These are phyloP conservation scores for Trametes cingulata DNA, from an alignment of 768 basidiomycete genomes.

Conservation along the genomic window DNA sequence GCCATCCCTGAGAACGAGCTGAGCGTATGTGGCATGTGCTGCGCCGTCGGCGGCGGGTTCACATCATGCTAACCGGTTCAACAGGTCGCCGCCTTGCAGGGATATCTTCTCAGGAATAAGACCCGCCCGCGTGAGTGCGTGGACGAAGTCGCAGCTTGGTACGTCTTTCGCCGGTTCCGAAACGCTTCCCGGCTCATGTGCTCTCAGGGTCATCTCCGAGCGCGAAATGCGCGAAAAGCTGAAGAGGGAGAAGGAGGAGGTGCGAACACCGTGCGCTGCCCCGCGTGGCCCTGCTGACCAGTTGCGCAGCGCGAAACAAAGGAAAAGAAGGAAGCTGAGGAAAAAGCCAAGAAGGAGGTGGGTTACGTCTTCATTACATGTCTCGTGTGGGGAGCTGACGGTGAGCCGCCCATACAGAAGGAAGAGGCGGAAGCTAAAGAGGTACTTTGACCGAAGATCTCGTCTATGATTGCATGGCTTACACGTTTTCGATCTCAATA, in stretches of 20 bases:
- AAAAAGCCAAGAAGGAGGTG: constrained; percentile 55
- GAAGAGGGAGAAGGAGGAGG: constrained; percentile 76
- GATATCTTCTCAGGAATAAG: constrained; percentile 87
- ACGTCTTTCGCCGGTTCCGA: constrained; percentile 20
- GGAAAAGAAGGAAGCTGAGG: constrained; percentile 77
- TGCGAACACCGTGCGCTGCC: constrained; percentile 25
- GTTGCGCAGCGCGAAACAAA: constrained; percentile 67
- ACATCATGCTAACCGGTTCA: constrained; percentile 7
- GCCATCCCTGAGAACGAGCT: constrained; percentile 86
- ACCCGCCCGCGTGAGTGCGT: constrained; percentile 86
- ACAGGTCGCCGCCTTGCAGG: constrained; percentile 82
- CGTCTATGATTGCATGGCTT: neutral
- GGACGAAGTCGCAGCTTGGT: constrained; percentile 77
- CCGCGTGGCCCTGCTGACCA: constrained; percentile 11
- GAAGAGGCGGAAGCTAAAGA: constrained; percentile 47
- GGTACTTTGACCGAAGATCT: constrained; percentile 9
- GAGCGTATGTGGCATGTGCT: constrained; percentile 55
- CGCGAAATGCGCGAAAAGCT: constrained; percentile 83
- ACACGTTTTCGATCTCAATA: constrained; percentile 8
- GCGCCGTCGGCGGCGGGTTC: neutral
- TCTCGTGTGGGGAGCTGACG: neutral
- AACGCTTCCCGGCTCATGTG: neutral
- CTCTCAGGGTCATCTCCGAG: constrained; percentile 61
- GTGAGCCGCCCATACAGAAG: constrained; percentile 32
- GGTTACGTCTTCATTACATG: constrained; percentile 22